Conservation (phyloP, 2,329 filamentous ascomycete species). For the Exophiala sp. region DNA sequence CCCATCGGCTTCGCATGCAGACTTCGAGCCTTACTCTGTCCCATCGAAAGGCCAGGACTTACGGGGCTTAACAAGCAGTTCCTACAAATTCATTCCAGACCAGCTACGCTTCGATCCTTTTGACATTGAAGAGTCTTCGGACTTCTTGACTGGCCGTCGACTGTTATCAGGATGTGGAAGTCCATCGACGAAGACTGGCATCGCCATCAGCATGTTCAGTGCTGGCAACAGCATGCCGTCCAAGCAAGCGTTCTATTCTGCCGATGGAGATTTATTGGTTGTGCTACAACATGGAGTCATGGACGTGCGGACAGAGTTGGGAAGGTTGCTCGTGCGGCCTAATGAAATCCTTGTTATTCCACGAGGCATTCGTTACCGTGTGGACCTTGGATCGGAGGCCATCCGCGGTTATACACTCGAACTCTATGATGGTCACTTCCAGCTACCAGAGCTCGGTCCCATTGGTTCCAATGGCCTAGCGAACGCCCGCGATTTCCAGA, state of each 20-base stretch:
- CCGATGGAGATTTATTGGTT: slow-evolving; percentile 65
- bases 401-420: slow-evolving; percentile 66
- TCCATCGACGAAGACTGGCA: slow-evolving; percentile 53
- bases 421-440: slow-evolving; percentile 62
- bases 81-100: slow-evolving; percentile 35
- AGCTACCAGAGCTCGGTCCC: slow-evolving; percentile 64
- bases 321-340: slow-evolving; percentile 60
- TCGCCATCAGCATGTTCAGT: slow-evolving; percentile 56
- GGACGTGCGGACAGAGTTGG: slow-evolving; percentile 67
- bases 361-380: slow-evolving; percentile 61
- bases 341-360: slow-evolving; percentile 67
- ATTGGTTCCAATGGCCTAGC: slow-evolving; percentile 65
- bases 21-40: slow-evolving; percentile 10
- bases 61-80: too few species aligned
- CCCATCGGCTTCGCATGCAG: slow-evolving; percentile 52
- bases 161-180: slow-evolving; percentile 56
- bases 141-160: slow-evolving; percentile 55
- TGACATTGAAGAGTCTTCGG: slow-evolving; percentile 44
- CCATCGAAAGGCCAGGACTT: too few species aligned
- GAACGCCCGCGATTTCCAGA: slow-evolving; percentile 63
- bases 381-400: slow-evolving; percentile 55
- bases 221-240: slow-evolving; percentile 54
- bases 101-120: slow-evolving; percentile 28
- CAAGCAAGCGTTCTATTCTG: slow-evolving; percentile 56
- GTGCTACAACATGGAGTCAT: slow-evolving; percentile 63